Evolutionary conservation across 2,329 filamentous ascomycete species (phyloP).

Genomic region (Fusarium coffeatum): DNA sequence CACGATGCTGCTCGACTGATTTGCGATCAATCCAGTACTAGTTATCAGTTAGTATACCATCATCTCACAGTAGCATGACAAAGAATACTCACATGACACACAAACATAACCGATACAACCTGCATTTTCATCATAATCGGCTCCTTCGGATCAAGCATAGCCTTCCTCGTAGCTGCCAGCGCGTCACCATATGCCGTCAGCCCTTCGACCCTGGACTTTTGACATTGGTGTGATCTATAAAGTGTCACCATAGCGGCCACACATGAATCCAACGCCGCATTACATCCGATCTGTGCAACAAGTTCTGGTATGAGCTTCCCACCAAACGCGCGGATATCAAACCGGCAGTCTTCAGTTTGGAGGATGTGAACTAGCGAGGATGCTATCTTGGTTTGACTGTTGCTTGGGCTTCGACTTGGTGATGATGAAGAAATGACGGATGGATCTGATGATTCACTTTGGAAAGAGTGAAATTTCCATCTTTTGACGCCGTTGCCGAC

Average conservation of each 20-base stretch:
- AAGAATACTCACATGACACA: conserved; percentile 38
- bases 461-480: conserved; percentile 33
- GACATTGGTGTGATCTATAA: conserved; percentile 22
- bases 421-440: not conserved
- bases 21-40: conserved; percentile 39
- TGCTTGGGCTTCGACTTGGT: conserved; percentile 25
- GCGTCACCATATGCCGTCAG: conserved; percentile 32
- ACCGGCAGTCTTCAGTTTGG: conserved; percentile 36
- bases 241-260: conserved; percentile 33
- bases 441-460: not conserved
- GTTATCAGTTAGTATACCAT: no score
- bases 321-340: conserved; percentile 36
- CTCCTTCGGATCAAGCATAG: conserved; percentile 9
- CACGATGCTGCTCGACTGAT: conserved; percentile 12
- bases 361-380: conserved; percentile 36
- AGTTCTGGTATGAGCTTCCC: conserved; percentile 35
- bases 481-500: conserved; percentile 37
- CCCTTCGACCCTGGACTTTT: conserved; percentile 20
- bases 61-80: no score
- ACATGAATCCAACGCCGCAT: conserved; percentile 26
- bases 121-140: conserved; percentile 33
- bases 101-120: conserved; percentile 26
- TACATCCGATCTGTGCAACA: conserved; percentile 27
- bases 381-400: conserved; percentile 13
- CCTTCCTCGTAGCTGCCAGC: conserved; percentile 10